These are phyloP conservation scores for Ogataea methanolica DNA, from an alignment of 805 yeast species.

Conservation along the genomic window DNA sequence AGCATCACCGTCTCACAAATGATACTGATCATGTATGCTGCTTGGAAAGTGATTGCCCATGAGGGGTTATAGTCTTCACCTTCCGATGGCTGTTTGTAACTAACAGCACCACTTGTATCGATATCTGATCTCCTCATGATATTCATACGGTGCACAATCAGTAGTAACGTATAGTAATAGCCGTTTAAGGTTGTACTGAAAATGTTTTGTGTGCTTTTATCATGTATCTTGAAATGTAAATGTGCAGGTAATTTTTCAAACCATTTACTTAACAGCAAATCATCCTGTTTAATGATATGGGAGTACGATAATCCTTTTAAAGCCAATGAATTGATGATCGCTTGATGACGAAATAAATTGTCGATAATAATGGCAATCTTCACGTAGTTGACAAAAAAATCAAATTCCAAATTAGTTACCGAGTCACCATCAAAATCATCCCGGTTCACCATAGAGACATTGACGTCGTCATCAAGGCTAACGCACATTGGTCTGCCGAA, in stretches of 20 bases:
- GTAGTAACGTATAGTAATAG: constrained; percentile 63
- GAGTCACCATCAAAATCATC: constrained; percentile 49
- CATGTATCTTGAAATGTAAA: constrained; percentile 55
- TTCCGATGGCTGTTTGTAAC: constrained; percentile 2
- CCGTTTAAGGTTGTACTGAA: constrained; percentile 54
- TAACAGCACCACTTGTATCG: constrained; percentile 32
- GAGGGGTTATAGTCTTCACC: constrained; percentile 49
- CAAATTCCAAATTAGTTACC: background rate
- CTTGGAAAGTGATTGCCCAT: constrained; percentile 73
- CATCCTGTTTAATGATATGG: constrained; percentile 46
- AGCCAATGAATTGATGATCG: too few species aligned
- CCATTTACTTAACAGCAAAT: constrained; percentile 72
- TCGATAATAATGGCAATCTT: constrained; percentile 1
- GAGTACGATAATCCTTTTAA: constrained; percentile 3
- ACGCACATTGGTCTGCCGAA: constrained; percentile 68
- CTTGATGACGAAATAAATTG: background rate
- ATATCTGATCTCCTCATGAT: constrained; percentile 8
- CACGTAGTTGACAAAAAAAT: background rate
- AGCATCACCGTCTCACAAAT: constrained; percentile 42
- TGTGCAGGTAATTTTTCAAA: constrained; percentile 58
- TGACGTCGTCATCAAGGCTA: constrained; percentile 61
- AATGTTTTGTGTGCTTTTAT: constrained; percentile 32
- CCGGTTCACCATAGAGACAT: constrained; percentile 60
- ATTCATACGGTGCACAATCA: constrained; percentile 50
- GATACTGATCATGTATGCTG: constrained; percentile 59